Base-by-base conservation (phyloP, 768 basidiomycete species). In the Suillus subalutaceus region DNA sequence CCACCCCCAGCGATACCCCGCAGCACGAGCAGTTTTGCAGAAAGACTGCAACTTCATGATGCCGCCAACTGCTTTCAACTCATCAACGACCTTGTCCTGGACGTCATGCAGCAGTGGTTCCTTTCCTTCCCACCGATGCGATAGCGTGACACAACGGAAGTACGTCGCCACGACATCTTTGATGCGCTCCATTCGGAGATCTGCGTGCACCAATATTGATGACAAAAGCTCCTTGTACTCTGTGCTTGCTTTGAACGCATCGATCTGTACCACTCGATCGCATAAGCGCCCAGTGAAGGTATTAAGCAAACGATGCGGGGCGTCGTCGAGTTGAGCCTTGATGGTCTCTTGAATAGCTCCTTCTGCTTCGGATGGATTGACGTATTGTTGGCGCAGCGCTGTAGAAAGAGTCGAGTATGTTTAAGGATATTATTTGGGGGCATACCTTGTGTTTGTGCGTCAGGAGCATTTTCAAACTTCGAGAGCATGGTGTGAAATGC, bases 141-240 rank as follows among this genome's bases (percentile, higher is more conserved):
- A 57, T 38, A 57, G n/a, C n/a, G 1, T 57, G 56, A 16, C 20
- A 57, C 0, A 57, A 7, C 6, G 37, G 37, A 57, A 57, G 56
- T 37, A 57, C 1, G 0, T 23, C 13, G 7, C 7, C 35, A 57
- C 56, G 0, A 57, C 56, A 4, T 57, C 37, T n/a, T 38, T 3
- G 13, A 57, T 38, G 37, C 8, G n/a, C 4, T 38, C 37, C n/a
- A 2, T 23, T 57, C 0, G 37, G 7, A 57, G 20, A 2, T 38
- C 37, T 57, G 2, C 13, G 0, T 38, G n/a, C n/a, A 4, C 1
- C 35, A 57, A 1, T 2, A 15, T 57, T 2, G 56, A 38, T 15
- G 56, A 57, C 7, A 57, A 13, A 57, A 57, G 37, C 7, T 57
- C 37, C 7, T 57, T 57, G 56, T 57, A 57, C 56, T 38, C 37